phyloP scores from a whole-genome alignment of 768 basidiomycete species.

The Aureoboletus auriporus region DNA sequence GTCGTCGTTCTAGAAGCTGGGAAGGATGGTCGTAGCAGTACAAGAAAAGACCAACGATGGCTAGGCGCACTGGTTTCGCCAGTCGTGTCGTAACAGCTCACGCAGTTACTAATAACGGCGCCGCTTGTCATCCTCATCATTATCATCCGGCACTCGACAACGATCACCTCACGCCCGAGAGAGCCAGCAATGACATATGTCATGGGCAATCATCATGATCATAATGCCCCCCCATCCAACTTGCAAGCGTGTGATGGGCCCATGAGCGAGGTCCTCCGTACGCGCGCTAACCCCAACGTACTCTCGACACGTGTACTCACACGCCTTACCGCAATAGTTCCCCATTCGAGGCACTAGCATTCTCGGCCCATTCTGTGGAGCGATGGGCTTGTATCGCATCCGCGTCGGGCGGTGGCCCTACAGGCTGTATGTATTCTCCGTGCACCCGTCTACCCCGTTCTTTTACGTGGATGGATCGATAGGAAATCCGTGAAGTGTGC shows the following conservation, averaged over 20 bases:
- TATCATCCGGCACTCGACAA: background rate
- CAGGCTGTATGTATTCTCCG: slow-evolving; percentile 4
- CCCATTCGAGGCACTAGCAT: slow-evolving; percentile 14
- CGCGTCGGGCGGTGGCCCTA: slow-evolving; percentile 3
- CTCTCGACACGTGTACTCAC: slow-evolving; percentile 31
- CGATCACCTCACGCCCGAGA: background rate
- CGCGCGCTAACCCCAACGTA: slow-evolving; percentile 30
- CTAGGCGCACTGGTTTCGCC: slow-evolving; percentile 30
- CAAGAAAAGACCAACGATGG: slow-evolving; percentile 15
- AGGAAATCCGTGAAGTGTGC: slow-evolving; percentile 8
- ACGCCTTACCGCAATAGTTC: slow-evolving; percentile 29
- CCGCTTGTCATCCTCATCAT: slow-evolving; percentile 8
- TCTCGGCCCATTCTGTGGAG: slow-evolving; percentile 13
- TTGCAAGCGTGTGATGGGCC: slow-evolving; percentile 1
- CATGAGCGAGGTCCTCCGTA: slow-evolving; percentile 1
- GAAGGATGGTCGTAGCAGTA: slow-evolving; percentile 10
- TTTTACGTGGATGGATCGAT: slow-evolving; percentile 17
- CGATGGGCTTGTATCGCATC: slow-evolving; percentile 5
- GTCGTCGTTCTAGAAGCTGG: slow-evolving; percentile 10
- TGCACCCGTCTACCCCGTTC: background rate
- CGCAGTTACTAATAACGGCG: slow-evolving; percentile 27
- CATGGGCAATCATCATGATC: too few relatives aligned
- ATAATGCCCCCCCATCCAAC: background rate
- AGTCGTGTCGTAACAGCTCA: slow-evolving; percentile 30
- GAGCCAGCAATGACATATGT: background rate